Percentiles rank a stretch among this genome's conserved stretches.
Conservation (phyloP, 345 rosid species). For the Lepidium africanum region DNA sequence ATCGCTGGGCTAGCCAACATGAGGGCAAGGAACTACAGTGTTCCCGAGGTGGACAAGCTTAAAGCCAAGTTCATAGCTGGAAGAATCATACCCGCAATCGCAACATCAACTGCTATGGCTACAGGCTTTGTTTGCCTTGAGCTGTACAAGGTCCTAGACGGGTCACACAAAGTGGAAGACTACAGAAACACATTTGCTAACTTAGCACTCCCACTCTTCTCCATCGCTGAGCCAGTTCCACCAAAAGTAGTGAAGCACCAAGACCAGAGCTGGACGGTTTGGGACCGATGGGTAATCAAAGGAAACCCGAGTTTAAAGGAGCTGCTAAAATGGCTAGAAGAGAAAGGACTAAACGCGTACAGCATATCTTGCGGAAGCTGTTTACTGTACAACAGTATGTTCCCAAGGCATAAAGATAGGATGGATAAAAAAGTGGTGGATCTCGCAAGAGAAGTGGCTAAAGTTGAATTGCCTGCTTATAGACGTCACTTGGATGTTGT, state of each 20-base stretch:
- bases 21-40: constrained; percentile 98
- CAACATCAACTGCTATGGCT: constrained; percentile 97
- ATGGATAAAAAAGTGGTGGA: constrained; percentile 75
- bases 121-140: constrained; percentile 95
- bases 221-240: constrained; percentile 96
- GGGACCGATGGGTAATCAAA: constrained; percentile 87
- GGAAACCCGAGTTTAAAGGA: constrained; percentile 69
- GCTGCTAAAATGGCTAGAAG: constrained; percentile 72
- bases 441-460: constrained; percentile 83
- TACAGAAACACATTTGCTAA: constrained; percentile 97
- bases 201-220: constrained; percentile 83
- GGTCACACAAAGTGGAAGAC: constrained; percentile 76
- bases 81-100: constrained; percentile 98
- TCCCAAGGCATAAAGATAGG: constrained; percentile 71
- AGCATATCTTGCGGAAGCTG: constrained; percentile 93
- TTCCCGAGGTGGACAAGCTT: constrained; percentile 95
- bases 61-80: constrained; percentile 99
- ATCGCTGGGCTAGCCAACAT: constrained; percentile 97
- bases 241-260: constrained; percentile 78
- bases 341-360: constrained; percentile 73
- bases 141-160: constrained; percentile 84
- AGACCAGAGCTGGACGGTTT: constrained; percentile 93
- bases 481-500: constrained; percentile 79
- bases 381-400: constrained; percentile 82
- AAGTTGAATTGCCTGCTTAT: constrained; percentile 60